These are phyloP conservation scores for Penicillium desertorum DNA, from an alignment of 495 filamentous ascomycete genomes.

Conservation along the genomic window DNA sequence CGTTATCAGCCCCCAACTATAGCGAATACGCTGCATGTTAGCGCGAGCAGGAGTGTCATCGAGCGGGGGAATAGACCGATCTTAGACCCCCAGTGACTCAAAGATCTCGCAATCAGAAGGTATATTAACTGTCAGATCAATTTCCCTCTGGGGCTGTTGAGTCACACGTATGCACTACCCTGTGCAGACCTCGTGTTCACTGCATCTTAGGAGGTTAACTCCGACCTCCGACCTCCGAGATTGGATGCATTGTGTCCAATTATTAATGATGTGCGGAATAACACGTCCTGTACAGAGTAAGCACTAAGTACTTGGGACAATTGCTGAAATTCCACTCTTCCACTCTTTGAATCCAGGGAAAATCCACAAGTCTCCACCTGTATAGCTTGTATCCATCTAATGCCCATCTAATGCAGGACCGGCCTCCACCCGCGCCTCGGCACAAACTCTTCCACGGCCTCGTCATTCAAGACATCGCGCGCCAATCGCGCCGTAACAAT, in stretches of 20 bases:
- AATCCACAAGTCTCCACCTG: not conserved
- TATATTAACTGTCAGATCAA: not conserved
- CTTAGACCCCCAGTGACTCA: conserved; percentile 2
- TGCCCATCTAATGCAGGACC: conserved; percentile 44
- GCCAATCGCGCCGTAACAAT: conserved; percentile 60
- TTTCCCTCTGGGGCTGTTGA: not conserved
- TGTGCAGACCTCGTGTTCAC: not conserved
- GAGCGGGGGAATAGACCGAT: conserved; percentile 5
- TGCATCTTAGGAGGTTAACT: not conserved
- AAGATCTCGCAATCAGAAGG: not conserved
- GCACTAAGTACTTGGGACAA: not conserved
- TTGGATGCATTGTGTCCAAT: not conserved
- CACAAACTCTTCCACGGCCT: conserved; percentile 54
- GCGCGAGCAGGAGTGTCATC: not conserved
- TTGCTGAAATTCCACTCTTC: not conserved
- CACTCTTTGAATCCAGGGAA: not conserved
- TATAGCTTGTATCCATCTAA: not conserved
- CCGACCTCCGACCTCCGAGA: not conserved
- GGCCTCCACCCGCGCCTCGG: conserved; percentile 58
- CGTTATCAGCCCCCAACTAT: not conserved
- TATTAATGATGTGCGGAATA: not conserved
- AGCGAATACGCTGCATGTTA: not conserved
- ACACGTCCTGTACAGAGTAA: not conserved
- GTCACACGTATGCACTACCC: not conserved
- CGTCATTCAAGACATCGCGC: conserved; percentile 57